Percentiles rank a stretch among this genome's conserved stretches.
Conservation (phyloP, 345 rosid species). For the Melaleuca alternifolia region DNA sequence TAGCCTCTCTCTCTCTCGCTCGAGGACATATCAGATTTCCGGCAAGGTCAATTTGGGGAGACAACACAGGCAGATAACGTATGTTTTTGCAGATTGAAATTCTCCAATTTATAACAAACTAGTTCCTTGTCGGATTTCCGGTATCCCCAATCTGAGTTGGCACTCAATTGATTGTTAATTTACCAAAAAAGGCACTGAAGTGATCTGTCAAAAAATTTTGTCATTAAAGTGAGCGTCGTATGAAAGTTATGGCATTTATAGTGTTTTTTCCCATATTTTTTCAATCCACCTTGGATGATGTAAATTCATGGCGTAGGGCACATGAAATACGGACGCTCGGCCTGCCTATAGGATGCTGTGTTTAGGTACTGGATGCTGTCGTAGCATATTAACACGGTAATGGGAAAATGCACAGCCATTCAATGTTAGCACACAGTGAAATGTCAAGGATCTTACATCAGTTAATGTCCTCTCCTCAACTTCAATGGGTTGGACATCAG, state of each 20-base stretch:
- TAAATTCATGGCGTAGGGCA: not conserved
- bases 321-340: not conserved
- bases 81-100: not conserved
- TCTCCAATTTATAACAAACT: not conserved
- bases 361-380: not conserved
- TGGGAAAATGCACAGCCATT: not conserved
- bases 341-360: not conserved
- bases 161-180: not conserved
- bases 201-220: not conserved
- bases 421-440: not conserved
- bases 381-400: not conserved
- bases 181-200: not conserved
- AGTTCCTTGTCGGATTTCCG: not conserved
- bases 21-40: no score
- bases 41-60: not conserved
- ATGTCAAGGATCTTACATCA: slow-evolving; percentile 46
- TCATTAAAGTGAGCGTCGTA: not conserved
- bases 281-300: not conserved
- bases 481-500: slow-evolving; percentile 61
- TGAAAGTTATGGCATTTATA: not conserved
- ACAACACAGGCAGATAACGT: not conserved
- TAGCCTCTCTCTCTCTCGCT: not conserved
- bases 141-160: not conserved
- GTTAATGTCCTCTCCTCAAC: slow-evolving; percentile 45
- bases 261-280: not conserved